Conservation (phyloP, 345 rosid genomes). For the Carallia pectinifolia region DNA sequence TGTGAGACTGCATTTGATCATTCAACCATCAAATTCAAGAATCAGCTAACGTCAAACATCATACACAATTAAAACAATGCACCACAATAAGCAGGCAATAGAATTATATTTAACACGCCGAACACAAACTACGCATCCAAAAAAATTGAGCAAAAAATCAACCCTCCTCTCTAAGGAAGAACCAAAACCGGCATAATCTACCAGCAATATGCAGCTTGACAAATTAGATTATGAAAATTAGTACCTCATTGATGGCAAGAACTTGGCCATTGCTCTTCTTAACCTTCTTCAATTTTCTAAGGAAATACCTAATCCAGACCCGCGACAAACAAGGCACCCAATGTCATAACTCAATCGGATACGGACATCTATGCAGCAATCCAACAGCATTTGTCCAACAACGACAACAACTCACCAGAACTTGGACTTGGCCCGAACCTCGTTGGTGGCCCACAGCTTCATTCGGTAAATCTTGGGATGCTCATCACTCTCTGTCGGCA, state of each 20-base stretch:
- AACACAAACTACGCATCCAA: no score
- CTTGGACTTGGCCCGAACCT: constrained; percentile 59
- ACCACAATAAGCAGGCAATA: no score
- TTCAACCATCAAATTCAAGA: no score
- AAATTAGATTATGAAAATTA: no score
- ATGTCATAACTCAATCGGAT: not conserved
- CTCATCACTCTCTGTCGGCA: constrained; percentile 55
- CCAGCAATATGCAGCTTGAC: no score
- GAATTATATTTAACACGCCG: no score
- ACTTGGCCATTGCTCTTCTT: constrained; percentile 57
- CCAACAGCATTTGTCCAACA: not conserved
- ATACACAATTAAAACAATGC: no score
- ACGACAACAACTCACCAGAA: constrained; percentile 42
- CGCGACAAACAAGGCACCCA: not conserved
- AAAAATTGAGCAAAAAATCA: no score
- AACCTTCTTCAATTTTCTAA: constrained; percentile 56
- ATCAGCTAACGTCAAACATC: no score
- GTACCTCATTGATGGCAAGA: constrained; percentile 55
- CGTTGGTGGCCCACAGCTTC: constrained; percentile 70
- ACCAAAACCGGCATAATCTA: no score
- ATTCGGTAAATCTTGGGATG: constrained; percentile 55
- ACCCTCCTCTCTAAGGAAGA: no score
- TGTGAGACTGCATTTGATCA: no score
- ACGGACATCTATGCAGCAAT: not conserved
- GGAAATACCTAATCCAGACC: constrained; percentile 35